Evolutionary conservation across 495 filamentous ascomycete genomes (phyloP), one percentile per base, ranked within the genome.

Genomic region (Viridothelium virens): DNA sequence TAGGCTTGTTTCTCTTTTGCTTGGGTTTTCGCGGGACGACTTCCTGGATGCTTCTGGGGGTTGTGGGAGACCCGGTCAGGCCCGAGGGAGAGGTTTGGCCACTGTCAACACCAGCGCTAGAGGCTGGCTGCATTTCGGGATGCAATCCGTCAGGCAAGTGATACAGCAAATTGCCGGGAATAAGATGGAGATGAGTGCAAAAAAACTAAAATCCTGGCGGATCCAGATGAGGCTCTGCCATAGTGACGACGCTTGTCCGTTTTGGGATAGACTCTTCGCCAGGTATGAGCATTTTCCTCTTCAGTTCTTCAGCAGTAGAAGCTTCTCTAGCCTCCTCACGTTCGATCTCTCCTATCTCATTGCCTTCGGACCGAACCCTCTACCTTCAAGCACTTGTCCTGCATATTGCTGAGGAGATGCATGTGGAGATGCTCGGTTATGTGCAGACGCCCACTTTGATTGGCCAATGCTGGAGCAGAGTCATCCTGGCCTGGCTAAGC

Each of bases 1-100:
- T 91, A 3, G 87, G 87, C 71, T 91, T 91, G 75, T 91, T 91
- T 34, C 87, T 79, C 73, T 87, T 89, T 74, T 89, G 87, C 74
- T 86, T 88, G 25, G 68, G 44, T 38, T 70, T 70, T 5, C 6
- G 18, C 2, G 53, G 53, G 18, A 59, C 39, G 39, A 44, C 75
- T 87, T 87, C 74, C 56, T 59, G 53, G 6, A 59, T 18, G 25
- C 53, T 59, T 31, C 18, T 59, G 6, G 53, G 53, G 25, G 18
- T 59, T 5, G 53, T 31, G 4, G 53, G 53, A 2, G 53, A 59
- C 36, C 9, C 53, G 2, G 53, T 59, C 3, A 59, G 18, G 36
- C 53, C 53, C 2, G 53, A 59, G 36, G 31, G 14, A 59, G 53
- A 59, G 16, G 48, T 18, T 14, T 46, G 41, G 41, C 14, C 14